Evolutionary conservation across 129 eudicot genomes (phyloP).

Genomic region (Tagetes patula): DNA sequence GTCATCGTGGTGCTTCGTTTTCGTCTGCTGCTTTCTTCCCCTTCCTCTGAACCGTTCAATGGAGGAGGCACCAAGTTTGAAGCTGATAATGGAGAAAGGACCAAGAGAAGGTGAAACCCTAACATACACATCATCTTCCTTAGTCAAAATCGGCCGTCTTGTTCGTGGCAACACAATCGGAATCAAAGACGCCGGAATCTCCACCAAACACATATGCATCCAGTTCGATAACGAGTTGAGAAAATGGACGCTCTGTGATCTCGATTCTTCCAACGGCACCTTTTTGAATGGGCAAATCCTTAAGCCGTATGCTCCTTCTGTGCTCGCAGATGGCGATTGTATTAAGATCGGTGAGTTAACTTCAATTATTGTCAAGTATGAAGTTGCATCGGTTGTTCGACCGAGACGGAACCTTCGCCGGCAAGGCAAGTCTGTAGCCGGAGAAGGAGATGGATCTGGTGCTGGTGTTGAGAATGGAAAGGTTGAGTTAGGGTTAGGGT

Average conservation of each 20-base stretch:
- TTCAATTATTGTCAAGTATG: slow-evolving; percentile 44
- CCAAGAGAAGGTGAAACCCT: slow-evolving; percentile 62
- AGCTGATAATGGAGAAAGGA: slow-evolving; percentile 67
- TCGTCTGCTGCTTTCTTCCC: not conserved
- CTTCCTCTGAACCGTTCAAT: not conserved
- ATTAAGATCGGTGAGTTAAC: slow-evolving; percentile 71
- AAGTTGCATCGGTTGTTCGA: not conserved
- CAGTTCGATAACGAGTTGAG: slow-evolving; percentile 33
- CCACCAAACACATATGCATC: slow-evolving; percentile 68
- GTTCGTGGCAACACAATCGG: slow-evolving; percentile 54
- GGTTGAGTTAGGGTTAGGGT: slow-evolving; percentile 25
- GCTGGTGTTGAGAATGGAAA: slow-evolving; percentile 24
- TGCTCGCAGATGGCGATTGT: slow-evolving; percentile 51
- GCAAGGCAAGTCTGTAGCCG: slow-evolving; percentile 13
- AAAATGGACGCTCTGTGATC: slow-evolving; percentile 54
- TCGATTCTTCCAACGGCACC: slow-evolving; percentile 81
- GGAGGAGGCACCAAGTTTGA: slow-evolving; percentile 39
- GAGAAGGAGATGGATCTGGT: slow-evolving; percentile 5
- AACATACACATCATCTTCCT: slow-evolving; percentile 38
- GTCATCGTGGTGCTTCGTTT: too few species aligned
- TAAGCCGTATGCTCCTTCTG: slow-evolving; percentile 26
- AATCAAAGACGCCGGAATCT: slow-evolving; percentile 75
- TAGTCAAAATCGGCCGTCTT: slow-evolving; percentile 56
- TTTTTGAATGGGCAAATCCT: slow-evolving; percentile 38
- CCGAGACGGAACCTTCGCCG: slow-evolving; percentile 35